Evolutionary conservation across 2,329 filamentous ascomycete species (phyloP).

Genomic region (Monosporascus sp.): DNA sequence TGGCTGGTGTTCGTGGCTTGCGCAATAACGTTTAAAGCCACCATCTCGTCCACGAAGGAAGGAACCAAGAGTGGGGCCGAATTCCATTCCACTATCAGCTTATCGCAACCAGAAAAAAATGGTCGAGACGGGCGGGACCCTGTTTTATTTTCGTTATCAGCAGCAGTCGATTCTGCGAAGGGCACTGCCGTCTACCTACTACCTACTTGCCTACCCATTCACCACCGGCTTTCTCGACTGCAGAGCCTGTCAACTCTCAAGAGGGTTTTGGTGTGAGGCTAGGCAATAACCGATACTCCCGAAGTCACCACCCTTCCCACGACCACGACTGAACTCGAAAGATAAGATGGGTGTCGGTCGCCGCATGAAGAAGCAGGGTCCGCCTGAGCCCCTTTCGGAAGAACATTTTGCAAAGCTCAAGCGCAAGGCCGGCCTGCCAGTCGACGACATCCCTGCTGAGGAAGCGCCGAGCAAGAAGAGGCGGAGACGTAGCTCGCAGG

Average conservation of each 20-base stretch:
- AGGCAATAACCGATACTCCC: too few species aligned
- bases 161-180: not conserved
- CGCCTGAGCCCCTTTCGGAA: constrained; percentile 77
- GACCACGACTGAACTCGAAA: not conserved
- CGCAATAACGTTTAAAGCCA: too few species aligned
- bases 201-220: not conserved
- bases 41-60: too few species aligned
- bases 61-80: constrained; percentile 2
- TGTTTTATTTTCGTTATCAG: constrained; percentile 7
- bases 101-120: constrained; percentile 25
- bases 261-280: too few species aligned
- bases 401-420: constrained; percentile 73
- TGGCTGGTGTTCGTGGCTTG: too few species aligned
- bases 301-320: not conserved
- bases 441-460: constrained; percentile 49
- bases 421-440: constrained; percentile 72
- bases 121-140: constrained; percentile 10
- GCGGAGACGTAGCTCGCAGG: constrained; percentile 33
- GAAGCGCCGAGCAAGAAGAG: constrained; percentile 59
- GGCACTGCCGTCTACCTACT: not conserved
- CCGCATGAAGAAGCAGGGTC: constrained; percentile 93
- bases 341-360: constrained; percentile 78
- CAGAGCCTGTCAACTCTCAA: too few species aligned
- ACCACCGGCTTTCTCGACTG: too few species aligned
- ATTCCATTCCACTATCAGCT: constrained; percentile 20